Evolutionary conservation across 495 filamentous ascomycete genomes (phyloP).

Genomic region (Entonaema liquescens): DNA sequence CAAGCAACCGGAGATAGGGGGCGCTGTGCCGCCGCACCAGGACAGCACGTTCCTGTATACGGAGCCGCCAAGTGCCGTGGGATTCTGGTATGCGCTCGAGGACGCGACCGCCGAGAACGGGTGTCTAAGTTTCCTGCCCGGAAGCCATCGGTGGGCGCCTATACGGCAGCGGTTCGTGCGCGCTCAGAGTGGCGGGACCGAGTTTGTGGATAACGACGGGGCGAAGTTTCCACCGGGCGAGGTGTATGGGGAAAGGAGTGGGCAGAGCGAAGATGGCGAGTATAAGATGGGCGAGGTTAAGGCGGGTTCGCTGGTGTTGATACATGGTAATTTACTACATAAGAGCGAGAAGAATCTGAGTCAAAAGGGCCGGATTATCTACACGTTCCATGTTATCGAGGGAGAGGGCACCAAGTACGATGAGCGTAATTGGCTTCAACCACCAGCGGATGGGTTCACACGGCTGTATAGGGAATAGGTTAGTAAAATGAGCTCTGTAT

Average conservation of each 20-base stretch:
- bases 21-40: slow-evolving; percentile 85
- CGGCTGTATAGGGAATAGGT: slow-evolving; percentile 60
- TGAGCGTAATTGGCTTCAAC: slow-evolving; percentile 90
- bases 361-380: slow-evolving; percentile 86
- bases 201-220: slow-evolving; percentile 60
- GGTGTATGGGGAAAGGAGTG: slow-evolving; percentile 50
- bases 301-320: slow-evolving; percentile 88
- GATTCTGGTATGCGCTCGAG: slow-evolving; percentile 96
- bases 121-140: slow-evolving; percentile 83
- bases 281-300: slow-evolving; percentile 82
- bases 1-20: slow-evolving; percentile 97
- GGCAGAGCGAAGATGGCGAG: slow-evolving; percentile 53
- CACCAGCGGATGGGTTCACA: slow-evolving; percentile 78
- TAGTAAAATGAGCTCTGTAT: not conserved
- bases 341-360: slow-evolving; percentile 95
- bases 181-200: slow-evolving; percentile 55
- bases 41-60: slow-evolving; percentile 95
- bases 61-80: slow-evolving; percentile 85
- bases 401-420: slow-evolving; percentile 80
- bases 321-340: slow-evolving; percentile 95
- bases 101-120: slow-evolving; percentile 87
- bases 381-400: slow-evolving; percentile 98
- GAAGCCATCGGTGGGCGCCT: slow-evolving; percentile 73
- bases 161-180: slow-evolving; percentile 80
- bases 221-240: slow-evolving; percentile 53